Conservation (phyloP, 768 basidiomycete genomes). For the Candolleomyces efflorescens region DNA sequence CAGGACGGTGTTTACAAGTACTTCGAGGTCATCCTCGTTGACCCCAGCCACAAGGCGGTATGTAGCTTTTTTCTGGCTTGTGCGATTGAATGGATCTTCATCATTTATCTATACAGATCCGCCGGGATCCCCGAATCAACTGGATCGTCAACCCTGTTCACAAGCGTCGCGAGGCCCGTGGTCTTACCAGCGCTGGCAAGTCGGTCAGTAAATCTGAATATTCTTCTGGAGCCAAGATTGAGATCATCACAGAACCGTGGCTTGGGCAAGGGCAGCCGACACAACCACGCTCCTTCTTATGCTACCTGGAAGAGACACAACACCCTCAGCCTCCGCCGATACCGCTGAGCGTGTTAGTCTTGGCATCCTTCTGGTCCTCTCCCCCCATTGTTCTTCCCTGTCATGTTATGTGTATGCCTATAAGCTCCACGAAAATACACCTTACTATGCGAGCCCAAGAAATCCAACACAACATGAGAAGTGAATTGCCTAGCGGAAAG, state of each 20-base stretch:
- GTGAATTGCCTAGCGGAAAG: neutral
- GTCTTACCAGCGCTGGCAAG: conserved; percentile 95
- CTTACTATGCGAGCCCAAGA: neutral
- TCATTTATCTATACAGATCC: conserved; percentile 51
- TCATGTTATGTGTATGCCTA: conserved; percentile 17
- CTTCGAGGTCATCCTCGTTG: conserved; percentile 98
- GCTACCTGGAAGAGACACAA: conserved; percentile 99
- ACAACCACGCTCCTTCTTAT: conserved; percentile 90
- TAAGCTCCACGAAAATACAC: conserved; percentile 2
- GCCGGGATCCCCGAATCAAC: conserved; percentile 96
- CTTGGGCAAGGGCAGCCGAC: conserved; percentile 88
- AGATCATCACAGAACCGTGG: conserved; percentile 74
- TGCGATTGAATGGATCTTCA: conserved; percentile 5
- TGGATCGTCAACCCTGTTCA: conserved; percentile 99
- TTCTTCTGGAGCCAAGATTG: conserved; percentile 1
- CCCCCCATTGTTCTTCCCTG: conserved; percentile 18
- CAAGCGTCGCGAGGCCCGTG: conserved; percentile 97
- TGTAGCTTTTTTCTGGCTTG: conserved; percentile 22
- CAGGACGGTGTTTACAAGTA: conserved; percentile 99
- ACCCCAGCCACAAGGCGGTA: conserved; percentile 92
- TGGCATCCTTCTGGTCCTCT: conserved; percentile 14
- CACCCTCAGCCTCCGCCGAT: conserved; percentile 88
- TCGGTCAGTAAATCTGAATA: conserved; percentile 49
- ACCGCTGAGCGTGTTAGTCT: conserved; percentile 55
- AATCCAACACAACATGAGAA: neutral